Conservation (phyloP, 805 yeast genomes). For the Saccharomycopsis amapae region DNA sequence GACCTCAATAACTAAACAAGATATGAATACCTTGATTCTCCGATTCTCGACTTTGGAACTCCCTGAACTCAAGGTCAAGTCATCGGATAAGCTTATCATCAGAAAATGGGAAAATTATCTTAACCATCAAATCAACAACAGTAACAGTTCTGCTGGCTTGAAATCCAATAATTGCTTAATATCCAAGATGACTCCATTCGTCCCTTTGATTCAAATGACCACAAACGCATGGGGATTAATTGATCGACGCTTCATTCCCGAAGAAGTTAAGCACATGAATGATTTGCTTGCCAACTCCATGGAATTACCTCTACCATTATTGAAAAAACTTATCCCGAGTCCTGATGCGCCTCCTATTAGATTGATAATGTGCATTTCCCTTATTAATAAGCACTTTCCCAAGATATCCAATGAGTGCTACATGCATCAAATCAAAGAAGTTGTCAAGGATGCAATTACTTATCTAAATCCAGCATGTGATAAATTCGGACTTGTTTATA, state of each 20-base stretch:
- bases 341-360: slow-evolving; percentile 37
- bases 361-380: slow-evolving; percentile 36
- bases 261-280: slow-evolving; percentile 33
- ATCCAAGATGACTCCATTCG: not conserved
- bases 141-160: not conserved
- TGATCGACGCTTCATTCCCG: slow-evolving; percentile 31
- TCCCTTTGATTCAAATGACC: slow-evolving; percentile 41
- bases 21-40: slow-evolving; percentile 28
- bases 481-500: slow-evolving; percentile 39
- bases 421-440: slow-evolving; percentile 24
- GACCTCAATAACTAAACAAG: slow-evolving; percentile 26
- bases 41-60: slow-evolving; percentile 35
- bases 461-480: slow-evolving; percentile 32
- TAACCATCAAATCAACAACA: slow-evolving; percentile 13
- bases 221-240: slow-evolving; percentile 43
- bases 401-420: slow-evolving; percentile 28
- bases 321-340: slow-evolving; percentile 34
- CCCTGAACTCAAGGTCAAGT: slow-evolving; percentile 38
- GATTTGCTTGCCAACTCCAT: slow-evolving; percentile 28
- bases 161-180: too few relatives aligned
- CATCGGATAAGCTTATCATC: slow-evolving; percentile 28
- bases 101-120: slow-evolving; percentile 38
- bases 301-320: slow-evolving; percentile 35
- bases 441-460: slow-evolving; percentile 27
- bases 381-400: slow-evolving; percentile 29